Percentiles rank a stretch among this genome's conserved stretches.
Evolutionary conservation across 2,329 filamentous ascomycete genomes (phyloP).

Genomic region (Cladosporium sp.): DNA sequence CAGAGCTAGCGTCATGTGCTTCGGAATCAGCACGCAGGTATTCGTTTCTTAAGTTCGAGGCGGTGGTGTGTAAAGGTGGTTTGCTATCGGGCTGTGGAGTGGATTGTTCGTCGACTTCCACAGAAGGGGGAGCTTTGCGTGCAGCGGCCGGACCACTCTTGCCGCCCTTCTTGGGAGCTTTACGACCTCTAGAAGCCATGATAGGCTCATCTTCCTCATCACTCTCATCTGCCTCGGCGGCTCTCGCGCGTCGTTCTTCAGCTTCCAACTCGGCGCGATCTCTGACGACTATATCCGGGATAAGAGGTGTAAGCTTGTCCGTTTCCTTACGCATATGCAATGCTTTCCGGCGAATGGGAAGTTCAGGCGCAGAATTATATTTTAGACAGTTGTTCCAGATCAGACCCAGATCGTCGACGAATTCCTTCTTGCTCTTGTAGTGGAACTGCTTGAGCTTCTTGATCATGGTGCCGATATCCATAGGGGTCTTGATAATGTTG

Average conservation of each 20-base stretch:
- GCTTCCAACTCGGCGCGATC: slow-evolving; percentile 89
- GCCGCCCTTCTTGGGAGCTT: slow-evolving; percentile 74
- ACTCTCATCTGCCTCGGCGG: slow-evolving; percentile 82
- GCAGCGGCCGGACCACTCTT: slow-evolving; percentile 48
- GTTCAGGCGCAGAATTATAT: slow-evolving; percentile 87
- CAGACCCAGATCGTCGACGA: slow-evolving; percentile 86
- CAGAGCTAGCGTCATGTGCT: slow-evolving; percentile 66
- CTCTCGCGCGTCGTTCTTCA: slow-evolving; percentile 70
- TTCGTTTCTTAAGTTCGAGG: slow-evolving; percentile 49
- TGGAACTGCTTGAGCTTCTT: slow-evolving; percentile 78
- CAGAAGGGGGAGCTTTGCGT: slow-evolving; percentile 39
- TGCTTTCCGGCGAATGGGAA: slow-evolving; percentile 86
- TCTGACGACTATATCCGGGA: slow-evolving; percentile 86
- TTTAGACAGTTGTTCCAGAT: slow-evolving; percentile 97
- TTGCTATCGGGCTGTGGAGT: slow-evolving; percentile 75
- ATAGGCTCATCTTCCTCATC: slow-evolving; percentile 76
- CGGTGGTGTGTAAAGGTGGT: slow-evolving; percentile 51
- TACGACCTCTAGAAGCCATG: slow-evolving; percentile 92
- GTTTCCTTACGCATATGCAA: slow-evolving; percentile 97
- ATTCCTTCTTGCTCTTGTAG: slow-evolving; percentile 75
- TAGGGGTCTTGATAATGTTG: slow-evolving; percentile 88
- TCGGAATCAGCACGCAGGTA: slow-evolving; percentile 68
- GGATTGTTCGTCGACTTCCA: slow-evolving; percentile 62
- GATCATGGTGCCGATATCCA: slow-evolving; percentile 97
- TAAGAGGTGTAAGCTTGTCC: slow-evolving; percentile 90